Conservation (phyloP, 495 filamentous ascomycete genomes). For the Lophiostoma macrostomum region DNA sequence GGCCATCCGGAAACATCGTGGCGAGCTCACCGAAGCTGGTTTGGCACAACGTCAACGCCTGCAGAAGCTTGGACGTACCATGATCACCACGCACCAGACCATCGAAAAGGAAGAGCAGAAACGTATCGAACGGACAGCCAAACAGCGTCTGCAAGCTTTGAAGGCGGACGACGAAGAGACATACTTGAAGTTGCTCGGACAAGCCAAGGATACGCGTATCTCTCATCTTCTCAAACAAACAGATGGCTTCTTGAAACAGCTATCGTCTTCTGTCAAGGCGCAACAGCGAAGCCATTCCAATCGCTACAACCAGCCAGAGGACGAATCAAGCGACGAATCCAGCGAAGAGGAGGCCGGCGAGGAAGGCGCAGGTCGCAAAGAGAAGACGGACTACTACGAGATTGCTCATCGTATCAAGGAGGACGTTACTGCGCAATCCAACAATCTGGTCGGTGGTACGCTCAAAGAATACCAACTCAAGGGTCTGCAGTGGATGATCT, state of each 20-base stretch:
- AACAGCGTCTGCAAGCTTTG: slow-evolving; percentile 97
- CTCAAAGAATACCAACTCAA: slow-evolving; percentile 98
- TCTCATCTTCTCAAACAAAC: slow-evolving; percentile 94
- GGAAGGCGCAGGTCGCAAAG: slow-evolving; percentile 61
- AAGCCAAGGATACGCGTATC: slow-evolving; percentile 98
- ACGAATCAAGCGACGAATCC: slow-evolving; percentile 51
- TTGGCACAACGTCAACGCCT: slow-evolving; percentile 64
- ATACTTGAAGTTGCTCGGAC: slow-evolving; percentile 91
- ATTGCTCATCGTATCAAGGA: slow-evolving; percentile 95
- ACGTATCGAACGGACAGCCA: slow-evolving; percentile 91
- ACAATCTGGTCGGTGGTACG: slow-evolving; percentile 81
- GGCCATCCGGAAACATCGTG: slow-evolving; percentile 64
- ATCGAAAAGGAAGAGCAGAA: slow-evolving; percentile 99
- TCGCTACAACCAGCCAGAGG: slow-evolving; percentile 54
- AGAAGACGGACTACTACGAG: slow-evolving; percentile 95
- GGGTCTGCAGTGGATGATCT: slow-evolving; percentile 99
- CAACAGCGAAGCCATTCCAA: slow-evolving; percentile 82
- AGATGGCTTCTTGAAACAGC: slow-evolving; percentile 92
- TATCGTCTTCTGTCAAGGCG: slow-evolving; percentile 84
- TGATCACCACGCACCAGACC: slow-evolving; percentile 83
- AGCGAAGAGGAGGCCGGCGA: slow-evolving; percentile 59
- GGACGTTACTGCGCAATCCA: slow-evolving; percentile 75
- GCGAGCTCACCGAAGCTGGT: slow-evolving; percentile 59
- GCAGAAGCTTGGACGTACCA: slow-evolving; percentile 82
- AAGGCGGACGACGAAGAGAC: slow-evolving; percentile 99